phyloP scores from a whole-genome alignment of 2,329 filamentous ascomycete species.

The Penicillium sp. region DNA sequence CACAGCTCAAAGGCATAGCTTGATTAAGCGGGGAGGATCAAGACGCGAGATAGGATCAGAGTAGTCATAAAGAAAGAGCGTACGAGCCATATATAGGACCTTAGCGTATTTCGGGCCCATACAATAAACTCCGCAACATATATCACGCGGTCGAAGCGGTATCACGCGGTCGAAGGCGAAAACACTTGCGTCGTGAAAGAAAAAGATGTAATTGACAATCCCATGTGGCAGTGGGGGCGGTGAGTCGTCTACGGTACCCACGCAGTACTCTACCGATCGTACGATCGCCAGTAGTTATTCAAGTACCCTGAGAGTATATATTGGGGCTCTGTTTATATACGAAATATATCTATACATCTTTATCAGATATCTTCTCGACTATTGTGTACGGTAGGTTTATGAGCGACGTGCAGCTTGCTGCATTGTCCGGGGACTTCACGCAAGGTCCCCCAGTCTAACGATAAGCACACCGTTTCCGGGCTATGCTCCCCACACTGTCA shows the following conservation, averaged over 20 bases:
- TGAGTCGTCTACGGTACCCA: background rate
- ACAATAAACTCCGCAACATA: background rate
- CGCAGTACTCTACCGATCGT: background rate
- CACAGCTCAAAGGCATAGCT: constrained; percentile 14
- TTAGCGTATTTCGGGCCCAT: background rate
- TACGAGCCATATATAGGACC: background rate
- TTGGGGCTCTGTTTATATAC: no score
- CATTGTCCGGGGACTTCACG: background rate
- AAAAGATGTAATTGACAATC: constrained; percentile 8
- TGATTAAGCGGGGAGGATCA: background rate
- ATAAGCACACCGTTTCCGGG: constrained; percentile 12
- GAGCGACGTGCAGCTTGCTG: background rate
- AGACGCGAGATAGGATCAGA: background rate
- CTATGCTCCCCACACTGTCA: constrained; percentile 1
- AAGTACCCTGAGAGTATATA: constrained; percentile 1
- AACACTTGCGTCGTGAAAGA: background rate
- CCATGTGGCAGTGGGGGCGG: constrained; percentile 12
- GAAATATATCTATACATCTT: no score
- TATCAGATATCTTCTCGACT: background rate
- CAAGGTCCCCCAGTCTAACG: background rate
- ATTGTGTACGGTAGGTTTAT: background rate
- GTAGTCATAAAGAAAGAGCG: background rate
- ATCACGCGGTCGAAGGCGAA: background rate
- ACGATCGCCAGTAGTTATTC: background rate
- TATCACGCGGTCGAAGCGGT: constrained; percentile 2